Base-by-base conservation (phyloP, 1,139 yeast species). In the Pneumocystis canis region DNA sequence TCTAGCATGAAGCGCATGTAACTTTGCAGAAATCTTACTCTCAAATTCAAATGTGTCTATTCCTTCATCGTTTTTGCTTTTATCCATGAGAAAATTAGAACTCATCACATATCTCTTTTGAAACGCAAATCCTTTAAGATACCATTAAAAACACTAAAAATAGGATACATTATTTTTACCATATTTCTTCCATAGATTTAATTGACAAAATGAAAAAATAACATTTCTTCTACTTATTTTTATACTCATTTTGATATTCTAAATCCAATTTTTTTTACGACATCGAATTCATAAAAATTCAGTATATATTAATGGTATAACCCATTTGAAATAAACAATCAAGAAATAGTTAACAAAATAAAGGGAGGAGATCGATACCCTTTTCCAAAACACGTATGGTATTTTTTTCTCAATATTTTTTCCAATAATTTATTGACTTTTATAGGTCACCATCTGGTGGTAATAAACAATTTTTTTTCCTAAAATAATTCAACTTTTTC, bases 1-100 rank as follows among this genome's bases (percentile, higher is more conserved):
- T 73, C 98, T 82, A 28, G 87, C 78, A 72, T 88, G 96, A 67
- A 92, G 79, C 31, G 84, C 80, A 1, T 96, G 87, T 20, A 88
- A 82, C 71, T 82, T 75, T 5, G 71, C 69, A 11, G 84, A 83
- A n/a, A 76, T 72, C 5, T 74, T 77, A 25, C 25, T 11, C 30
- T 25, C 30, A 47, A 47, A n/a, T 62, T 80, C 82, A 1, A 78
- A 72, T 30, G 80, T 41, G n/a, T 30, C 33, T 16, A 30, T 31
- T 35, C 58, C 40, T 20, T 11, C 31, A n/a, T 59, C 35, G 16
- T 28, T 54, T 35, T 58, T 30, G 31, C 31, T 37, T 39, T 14
- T n/a, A n/a, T 59, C 57, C 18, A 37, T 28, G 20, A 18, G 18
- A 18, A 20, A 4, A 31, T 62, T 58, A 68, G 37, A 67, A 69